Conservation (phyloP, 176 grass and related monocot species). For the Eleusine indica region DNA sequence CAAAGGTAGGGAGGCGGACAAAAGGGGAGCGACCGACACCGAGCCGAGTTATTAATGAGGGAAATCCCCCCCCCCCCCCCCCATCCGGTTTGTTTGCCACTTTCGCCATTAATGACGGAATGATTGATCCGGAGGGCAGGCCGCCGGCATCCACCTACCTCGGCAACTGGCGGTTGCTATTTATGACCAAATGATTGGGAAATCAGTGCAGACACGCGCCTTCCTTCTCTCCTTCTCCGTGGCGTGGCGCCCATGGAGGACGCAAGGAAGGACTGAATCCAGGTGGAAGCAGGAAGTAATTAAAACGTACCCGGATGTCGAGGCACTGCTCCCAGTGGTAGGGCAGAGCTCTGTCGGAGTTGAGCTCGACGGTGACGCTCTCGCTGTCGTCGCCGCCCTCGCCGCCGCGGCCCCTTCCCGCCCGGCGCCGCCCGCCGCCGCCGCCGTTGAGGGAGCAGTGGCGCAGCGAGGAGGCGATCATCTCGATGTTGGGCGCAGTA, state of each 20-base stretch:
- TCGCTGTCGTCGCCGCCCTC: constrained; percentile 50
- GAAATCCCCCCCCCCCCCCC: not conserved
- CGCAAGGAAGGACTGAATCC: not conserved
- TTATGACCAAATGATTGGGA: constrained; percentile 57
- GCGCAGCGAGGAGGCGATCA: constrained; percentile 69
- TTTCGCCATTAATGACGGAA: constrained; percentile 75
- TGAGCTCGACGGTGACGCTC: constrained; percentile 79
- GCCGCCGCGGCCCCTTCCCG: constrained; percentile 3
- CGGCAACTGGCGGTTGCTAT: constrained; percentile 36
- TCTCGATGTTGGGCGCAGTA: constrained; percentile 74
- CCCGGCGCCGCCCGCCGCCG: constrained; percentile 8
- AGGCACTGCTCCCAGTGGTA: constrained; percentile 99
- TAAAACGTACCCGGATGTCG: constrained; percentile 77
- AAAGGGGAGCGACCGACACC: not conserved
- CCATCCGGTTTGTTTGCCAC: constrained; percentile 29
- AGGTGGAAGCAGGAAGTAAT: not conserved
- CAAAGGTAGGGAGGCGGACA: constrained; percentile 16
- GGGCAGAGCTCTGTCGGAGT: constrained; percentile 87
- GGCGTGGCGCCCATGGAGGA: no score
- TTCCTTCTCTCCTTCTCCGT: not conserved
- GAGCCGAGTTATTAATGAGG: constrained; percentile 42
- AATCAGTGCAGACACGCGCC: not conserved
- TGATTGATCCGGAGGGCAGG: constrained; percentile 51
- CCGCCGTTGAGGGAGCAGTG: constrained; percentile 58
- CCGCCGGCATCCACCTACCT: constrained; percentile 38